These are phyloP conservation scores for Hericium coralloides DNA, from an alignment of 768 basidiomycete genomes.

Conservation along the genomic window DNA sequence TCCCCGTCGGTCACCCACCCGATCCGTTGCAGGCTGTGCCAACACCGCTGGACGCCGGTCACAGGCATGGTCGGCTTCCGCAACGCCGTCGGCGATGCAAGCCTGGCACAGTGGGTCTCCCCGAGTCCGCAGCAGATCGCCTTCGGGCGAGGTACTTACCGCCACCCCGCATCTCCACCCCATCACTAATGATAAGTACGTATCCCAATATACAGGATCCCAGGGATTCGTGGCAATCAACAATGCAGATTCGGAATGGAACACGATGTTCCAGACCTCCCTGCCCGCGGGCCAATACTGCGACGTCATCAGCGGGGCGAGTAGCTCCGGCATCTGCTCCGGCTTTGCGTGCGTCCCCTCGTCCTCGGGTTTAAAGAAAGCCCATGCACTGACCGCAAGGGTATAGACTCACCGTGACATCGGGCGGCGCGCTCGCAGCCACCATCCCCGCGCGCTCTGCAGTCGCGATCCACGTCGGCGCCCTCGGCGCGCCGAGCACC, in stretches of 20 bases:
- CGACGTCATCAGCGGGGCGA: conserved; percentile 48
- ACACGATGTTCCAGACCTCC: conserved; percentile 43
- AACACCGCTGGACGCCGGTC: conserved; percentile 52
- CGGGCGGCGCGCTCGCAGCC: conserved; percentile 14
- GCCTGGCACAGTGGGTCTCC: conserved; percentile 49
- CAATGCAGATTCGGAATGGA: conserved; percentile 51
- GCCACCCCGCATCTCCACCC: not conserved
- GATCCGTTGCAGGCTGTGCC: conserved; percentile 36
- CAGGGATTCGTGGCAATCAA: conserved; percentile 61
- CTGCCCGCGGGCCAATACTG: conserved; percentile 54
- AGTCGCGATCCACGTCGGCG: conserved; percentile 17
- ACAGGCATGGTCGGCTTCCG: conserved; percentile 55
- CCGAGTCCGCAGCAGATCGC: conserved; percentile 53
- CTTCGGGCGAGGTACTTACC: conserved; percentile 45
- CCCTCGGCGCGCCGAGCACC: not conserved
- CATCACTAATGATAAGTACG: not conserved
- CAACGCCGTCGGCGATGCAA: conserved; percentile 43
- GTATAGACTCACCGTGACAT: conserved; percentile 11
- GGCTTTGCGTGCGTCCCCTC: conserved; percentile 33
- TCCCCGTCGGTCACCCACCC: too few relatives aligned
- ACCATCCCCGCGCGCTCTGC: conserved; percentile 19
- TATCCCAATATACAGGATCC: conserved; percentile 27
- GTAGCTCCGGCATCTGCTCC: conserved; percentile 34
- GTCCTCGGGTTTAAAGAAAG: not conserved
- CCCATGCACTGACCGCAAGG: not conserved